Conservation (phyloP, 768 basidiomycete species). For the Mycena rebaudengoi region DNA sequence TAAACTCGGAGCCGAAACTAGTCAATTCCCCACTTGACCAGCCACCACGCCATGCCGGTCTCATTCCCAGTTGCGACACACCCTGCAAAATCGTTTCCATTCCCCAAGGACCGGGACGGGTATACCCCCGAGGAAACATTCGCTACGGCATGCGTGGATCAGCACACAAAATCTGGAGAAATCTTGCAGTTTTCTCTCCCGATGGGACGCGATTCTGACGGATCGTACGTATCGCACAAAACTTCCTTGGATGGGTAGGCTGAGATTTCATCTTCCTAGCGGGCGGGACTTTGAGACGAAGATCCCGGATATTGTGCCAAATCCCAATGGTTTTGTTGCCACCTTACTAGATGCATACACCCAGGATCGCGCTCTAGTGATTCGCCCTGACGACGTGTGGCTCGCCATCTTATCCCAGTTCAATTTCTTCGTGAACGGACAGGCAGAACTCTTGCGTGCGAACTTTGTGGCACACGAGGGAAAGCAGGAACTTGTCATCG, state of each 20-base stretch:
- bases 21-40: too few relatives aligned
- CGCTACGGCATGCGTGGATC: neutral
- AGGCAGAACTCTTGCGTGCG: conserved; percentile 42
- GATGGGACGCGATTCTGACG: neutral
- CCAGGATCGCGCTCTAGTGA: conserved; percentile 37
- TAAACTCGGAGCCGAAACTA: too few relatives aligned
- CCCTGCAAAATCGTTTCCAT: neutral
- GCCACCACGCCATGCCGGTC: conserved; percentile 9
- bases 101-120: neutral
- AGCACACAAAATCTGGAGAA: neutral
- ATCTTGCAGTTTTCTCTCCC: conserved; percentile 2
- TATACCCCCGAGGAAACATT: neutral
- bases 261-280: neutral
- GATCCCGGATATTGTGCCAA: neutral
- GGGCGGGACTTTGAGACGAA: neutral
- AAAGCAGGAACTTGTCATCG: conserved; percentile 26
- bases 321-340: neutral
- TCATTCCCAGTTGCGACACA: conserved; percentile 15
- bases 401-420: conserved; percentile 51
- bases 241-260: neutral
- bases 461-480: conserved; percentile 39
- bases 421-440: conserved; percentile 48
- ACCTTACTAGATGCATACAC: conserved; percentile 12
- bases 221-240: neutral
- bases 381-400: conserved; percentile 63